Evolutionary conservation across 164 flowering plant genomes (phyloP), one percentile per base, ranked within the genome.

Genomic region (Stephania japonica): DNA sequence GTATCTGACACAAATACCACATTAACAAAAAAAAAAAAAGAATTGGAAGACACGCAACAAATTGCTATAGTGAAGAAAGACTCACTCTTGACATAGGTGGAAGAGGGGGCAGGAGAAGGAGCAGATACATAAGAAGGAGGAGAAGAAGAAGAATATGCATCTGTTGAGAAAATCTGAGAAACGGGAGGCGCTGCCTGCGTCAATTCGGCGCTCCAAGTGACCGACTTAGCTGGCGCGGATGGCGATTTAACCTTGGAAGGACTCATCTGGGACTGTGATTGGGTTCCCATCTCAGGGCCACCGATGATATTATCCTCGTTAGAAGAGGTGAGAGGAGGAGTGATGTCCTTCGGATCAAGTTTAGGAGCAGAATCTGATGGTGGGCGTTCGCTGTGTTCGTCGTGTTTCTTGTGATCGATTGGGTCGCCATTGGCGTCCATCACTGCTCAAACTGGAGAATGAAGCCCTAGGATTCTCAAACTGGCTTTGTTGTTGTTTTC

Each of bases 51-150:
- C 27, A 42, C n/a, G 27, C 43, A 64, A 61, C 41, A 14, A 72
- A 69, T 7, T 13, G 50, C 19, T 8, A n/a, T 9, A 7, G 23
- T 7, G 6, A 14, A 68, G 21, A 1, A 25, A 23, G 14, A 72
- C 82, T 73, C 53, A 84, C 86, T 75, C 72, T 84, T 84, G 65
- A 71, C 62, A 16, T 81, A 72, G 18, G 71, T 32, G 6, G 75
- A 62, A 23, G 83, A 70, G 23, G 72, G 69, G 9, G 65, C 75
- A 42, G 64, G 75, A 1, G 83, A 73, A 42, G 75, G 19, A 44
- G 82, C 44, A 67, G 81, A 43, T 25, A 80, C 82, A 62, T 81
- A 84, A 38, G 84, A 81, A 44, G 80, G 80, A 27, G 82, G 77
- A 32, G 86, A 80, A 81, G 78, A 72, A 27, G 81, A 61, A 65